Percentiles rank a stretch among this genome's conserved stretches.
These are phyloP conservation scores for Quercus rubra DNA, from an alignment of 306 rosid species.

Conservation along the genomic window DNA sequence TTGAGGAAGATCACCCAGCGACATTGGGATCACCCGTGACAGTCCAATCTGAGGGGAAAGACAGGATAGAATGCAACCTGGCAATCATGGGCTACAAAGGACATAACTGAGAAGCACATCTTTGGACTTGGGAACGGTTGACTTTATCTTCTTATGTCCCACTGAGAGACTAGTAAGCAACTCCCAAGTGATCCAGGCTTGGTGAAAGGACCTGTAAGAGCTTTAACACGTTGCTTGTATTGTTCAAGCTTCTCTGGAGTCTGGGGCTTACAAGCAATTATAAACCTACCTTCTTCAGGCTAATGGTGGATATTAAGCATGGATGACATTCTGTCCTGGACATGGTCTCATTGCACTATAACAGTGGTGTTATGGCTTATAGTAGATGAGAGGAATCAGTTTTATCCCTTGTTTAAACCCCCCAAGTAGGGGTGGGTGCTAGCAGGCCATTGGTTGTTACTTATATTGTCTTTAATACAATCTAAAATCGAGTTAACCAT, in stretches of 20 bases:
- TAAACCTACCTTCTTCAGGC: neutral
- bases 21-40: neutral
- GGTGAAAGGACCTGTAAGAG: neutral
- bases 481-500: neutral
- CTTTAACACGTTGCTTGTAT: neutral
- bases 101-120: neutral
- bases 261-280: neutral
- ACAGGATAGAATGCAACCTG: neutral
- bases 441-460: neutral
- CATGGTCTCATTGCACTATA: neutral
- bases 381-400: too few species aligned
- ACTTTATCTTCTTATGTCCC: neutral
- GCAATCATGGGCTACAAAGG: neutral
- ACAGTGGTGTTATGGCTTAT: neutral
- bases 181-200: too few species aligned
- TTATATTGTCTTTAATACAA: neutral
- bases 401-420: too few species aligned
- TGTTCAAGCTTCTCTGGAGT: neutral
- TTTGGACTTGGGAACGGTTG: neutral
- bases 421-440: too few species aligned
- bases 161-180: neutral
- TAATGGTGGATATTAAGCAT: neutral
- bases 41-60: neutral
- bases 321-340: neutral
- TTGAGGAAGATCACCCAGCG: neutral